These are phyloP conservation scores for Nakazawaea sp. DNA, from an alignment of 805 yeast genomes.

Conservation along the genomic window DNA sequence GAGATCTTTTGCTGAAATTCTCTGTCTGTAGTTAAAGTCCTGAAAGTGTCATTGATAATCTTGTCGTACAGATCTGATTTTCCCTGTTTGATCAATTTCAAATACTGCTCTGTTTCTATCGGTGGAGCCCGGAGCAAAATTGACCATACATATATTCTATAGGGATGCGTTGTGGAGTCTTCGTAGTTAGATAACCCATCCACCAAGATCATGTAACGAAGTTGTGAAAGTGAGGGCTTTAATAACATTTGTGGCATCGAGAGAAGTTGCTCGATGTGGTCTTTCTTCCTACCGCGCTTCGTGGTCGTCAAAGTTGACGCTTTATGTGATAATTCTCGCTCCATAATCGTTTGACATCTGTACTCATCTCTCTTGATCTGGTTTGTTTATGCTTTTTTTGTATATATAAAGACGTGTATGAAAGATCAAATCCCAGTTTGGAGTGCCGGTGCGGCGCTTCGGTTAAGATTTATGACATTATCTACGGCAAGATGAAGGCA, in stretches of 20 bases:
- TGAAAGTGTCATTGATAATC: constrained; percentile 77
- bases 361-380: too few relatives aligned
- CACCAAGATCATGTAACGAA: constrained; percentile 43
- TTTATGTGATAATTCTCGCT: constrained; percentile 3
- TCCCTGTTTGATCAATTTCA: constrained; percentile 45
- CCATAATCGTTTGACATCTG: neutral
- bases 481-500: too few relatives aligned
- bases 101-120: constrained; percentile 47
- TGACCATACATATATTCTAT: constrained; percentile 76
- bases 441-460: too few relatives aligned
- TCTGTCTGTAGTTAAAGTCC: constrained; percentile 74
- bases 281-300: constrained; percentile 37
- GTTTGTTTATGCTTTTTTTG: neutral
- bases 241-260: constrained; percentile 37
- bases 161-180: constrained; percentile 41
- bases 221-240: constrained; percentile 43
- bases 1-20: constrained; percentile 56
- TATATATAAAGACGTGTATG: neutral
- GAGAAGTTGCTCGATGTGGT: constrained; percentile 45
- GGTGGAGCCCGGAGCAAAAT: constrained; percentile 62
- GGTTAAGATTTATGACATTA: too few relatives aligned
- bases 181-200: constrained; percentile 30
- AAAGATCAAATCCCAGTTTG: too few relatives aligned
- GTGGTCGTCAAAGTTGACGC: constrained; percentile 4
- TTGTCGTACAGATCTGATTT: constrained; percentile 57